Evolutionary conservation across 2,329 filamentous ascomycete species (phyloP).

Genomic region (Neophaeococcomyces mojaviensis): DNA sequence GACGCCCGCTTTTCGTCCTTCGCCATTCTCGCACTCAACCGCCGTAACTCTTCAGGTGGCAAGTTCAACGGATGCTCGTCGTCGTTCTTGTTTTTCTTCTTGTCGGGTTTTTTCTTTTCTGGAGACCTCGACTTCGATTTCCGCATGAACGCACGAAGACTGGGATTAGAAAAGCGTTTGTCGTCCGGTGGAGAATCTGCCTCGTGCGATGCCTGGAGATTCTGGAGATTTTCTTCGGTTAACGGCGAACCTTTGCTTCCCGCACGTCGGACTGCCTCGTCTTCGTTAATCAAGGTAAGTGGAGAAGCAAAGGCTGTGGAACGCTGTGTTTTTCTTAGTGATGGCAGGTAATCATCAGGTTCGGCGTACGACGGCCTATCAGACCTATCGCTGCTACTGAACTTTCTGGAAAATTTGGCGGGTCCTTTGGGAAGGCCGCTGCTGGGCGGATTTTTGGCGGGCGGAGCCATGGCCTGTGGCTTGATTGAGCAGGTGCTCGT

Average conservation of each 20-base stretch:
- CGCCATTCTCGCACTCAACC: conserved; percentile 54
- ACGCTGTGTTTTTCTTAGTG: conserved; percentile 8
- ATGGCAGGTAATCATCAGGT: conserved; percentile 8
- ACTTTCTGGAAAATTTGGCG: conserved; percentile 19
- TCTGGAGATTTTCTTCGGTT: conserved; percentile 21
- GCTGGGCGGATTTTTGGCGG: neutral
- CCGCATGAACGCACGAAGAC: conserved; percentile 15
- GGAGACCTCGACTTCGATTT: conserved; percentile 18
- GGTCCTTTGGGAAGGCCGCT: conserved; percentile 8
- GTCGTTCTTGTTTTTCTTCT: conserved; percentile 20
- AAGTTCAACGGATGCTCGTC: conserved; percentile 73
- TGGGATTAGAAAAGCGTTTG: conserved; percentile 5
- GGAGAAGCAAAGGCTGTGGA: conserved; percentile 19
- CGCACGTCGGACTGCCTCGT: conserved; percentile 10
- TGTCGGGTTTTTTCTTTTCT: conserved; percentile 19
- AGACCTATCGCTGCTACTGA: conserved; percentile 13
- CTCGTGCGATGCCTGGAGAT: conserved; percentile 13
- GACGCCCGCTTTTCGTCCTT: conserved; percentile 40
- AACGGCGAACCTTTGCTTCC: conserved; percentile 11
- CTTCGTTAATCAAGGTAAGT: conserved; percentile 16
- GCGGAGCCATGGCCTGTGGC: conserved; percentile 4
- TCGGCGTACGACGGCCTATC: conserved; percentile 5
- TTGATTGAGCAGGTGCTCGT: conserved; percentile 6
- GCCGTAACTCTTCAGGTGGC: conserved; percentile 77
- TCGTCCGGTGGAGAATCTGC: conserved; percentile 5